Evolutionary conservation across 345 rosid species (phyloP), one percentile per base, ranked within the genome.

Genomic region (Melaleuca alternifolia): DNA sequence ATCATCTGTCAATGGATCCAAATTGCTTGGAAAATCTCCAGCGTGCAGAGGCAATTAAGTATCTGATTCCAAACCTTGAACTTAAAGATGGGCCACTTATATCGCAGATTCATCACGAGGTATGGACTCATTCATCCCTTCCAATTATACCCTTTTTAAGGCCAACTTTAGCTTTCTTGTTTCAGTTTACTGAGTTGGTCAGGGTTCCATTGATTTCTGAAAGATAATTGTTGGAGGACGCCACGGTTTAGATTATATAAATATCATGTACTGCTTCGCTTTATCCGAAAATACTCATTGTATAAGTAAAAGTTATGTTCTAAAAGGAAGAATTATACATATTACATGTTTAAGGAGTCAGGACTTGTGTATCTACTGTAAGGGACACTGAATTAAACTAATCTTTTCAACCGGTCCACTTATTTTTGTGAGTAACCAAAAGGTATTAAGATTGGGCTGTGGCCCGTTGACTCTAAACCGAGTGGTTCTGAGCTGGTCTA

Each of bases 11-110:
- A 85, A 93, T 94, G 41, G 99, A 97, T 85, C 99, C 99, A 41
- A 95, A 96, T 90, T 97, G 99, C 93, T 92, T 97, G 88, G 98
- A 97, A 94, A 94, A 91, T 90, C 98, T 97, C 91, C 99, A 97
- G 91, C 98, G 96, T 20, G 99, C 99, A 20, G 96, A 97, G 89
- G 98, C 98, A 82, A 97, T 96, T 88, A 97, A 96, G 90, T 93
- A 93, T 92, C 89, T 96, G 91, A 96, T 97, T 89, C 99, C 98
- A 41, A 97, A 96, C 90, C 99, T 96, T 65, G 98, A 97, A 89
- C 96, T 97, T 82, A 94, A 94, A 91, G 98, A 94, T 83, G 99
- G 98, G 59, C 91, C 93, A 87, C 99, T 95, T 87, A 93, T 97
- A 37, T 92, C 92, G 83, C 96, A 92, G 89, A 94, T 97, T 53